These are phyloP conservation scores for Neofusicoccum parvum DNA, from an alignment of 2,329 filamentous ascomycete species.

Conservation along the genomic window DNA sequence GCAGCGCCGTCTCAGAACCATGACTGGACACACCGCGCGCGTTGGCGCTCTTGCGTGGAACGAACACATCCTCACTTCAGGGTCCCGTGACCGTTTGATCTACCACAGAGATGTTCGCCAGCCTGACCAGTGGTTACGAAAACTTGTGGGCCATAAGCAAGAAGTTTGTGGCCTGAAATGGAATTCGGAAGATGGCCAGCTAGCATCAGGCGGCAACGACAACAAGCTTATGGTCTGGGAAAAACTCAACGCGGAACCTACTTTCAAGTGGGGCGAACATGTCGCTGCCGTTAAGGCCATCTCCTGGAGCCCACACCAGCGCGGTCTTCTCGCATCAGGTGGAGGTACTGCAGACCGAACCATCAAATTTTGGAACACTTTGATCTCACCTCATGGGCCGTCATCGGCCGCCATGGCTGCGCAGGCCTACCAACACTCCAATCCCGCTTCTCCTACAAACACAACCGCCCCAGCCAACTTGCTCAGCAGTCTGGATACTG, in stretches of 20 bases:
- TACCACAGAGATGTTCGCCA: slow-evolving; percentile 94
- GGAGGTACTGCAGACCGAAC: slow-evolving; percentile 93
- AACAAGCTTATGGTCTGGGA: slow-evolving; percentile 99
- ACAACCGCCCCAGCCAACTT: slow-evolving; percentile 44
- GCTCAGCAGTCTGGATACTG: slow-evolving; percentile 86
- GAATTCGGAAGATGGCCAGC: slow-evolving; percentile 94
- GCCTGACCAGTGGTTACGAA: slow-evolving; percentile 85
- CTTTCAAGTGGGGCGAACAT: slow-evolving; percentile 94
- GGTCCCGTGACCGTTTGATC: slow-evolving; percentile 88
- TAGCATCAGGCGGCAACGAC: slow-evolving; percentile 95
- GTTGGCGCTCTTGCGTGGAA: slow-evolving; percentile 98
- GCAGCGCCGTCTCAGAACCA: slow-evolving; percentile 81
- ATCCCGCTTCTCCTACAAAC: slow-evolving; percentile 34
- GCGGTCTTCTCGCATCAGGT: slow-evolving; percentile 89
- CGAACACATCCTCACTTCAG: slow-evolving; percentile 93
- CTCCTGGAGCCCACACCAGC: slow-evolving; percentile 95
- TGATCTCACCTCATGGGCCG: slow-evolving; percentile 64
- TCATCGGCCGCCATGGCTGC: slow-evolving; percentile 44
- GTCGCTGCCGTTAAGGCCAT: slow-evolving; percentile 97
- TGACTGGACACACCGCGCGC: slow-evolving; percentile 93
- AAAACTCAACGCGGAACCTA: slow-evolving; percentile 85
- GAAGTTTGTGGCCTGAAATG: slow-evolving; percentile 96
- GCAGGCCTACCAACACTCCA: slow-evolving; percentile 31
- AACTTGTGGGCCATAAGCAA: slow-evolving; percentile 92
- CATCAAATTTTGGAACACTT: slow-evolving; percentile 97